These are phyloP conservation scores for Gastrodia elata DNA, from an alignment of 106 monocot genomes.

Conservation along the genomic window DNA sequence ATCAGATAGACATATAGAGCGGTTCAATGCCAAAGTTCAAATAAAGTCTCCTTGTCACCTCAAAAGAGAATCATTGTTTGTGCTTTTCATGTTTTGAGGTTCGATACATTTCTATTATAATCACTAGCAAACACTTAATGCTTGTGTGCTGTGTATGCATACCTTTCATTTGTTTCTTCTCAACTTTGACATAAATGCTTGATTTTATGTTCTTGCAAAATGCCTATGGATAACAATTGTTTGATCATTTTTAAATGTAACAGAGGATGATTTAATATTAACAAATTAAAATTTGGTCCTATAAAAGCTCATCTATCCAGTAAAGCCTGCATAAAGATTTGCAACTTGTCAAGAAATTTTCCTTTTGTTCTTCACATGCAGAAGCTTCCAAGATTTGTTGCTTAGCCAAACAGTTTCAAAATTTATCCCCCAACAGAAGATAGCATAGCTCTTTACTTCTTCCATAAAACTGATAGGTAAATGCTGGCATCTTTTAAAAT, in stretches of 20 bases:
- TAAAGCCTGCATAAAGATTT: conserved; percentile 16
- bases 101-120: background rate
- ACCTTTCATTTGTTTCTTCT: background rate
- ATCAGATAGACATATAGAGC: background rate
- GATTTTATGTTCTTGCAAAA: background rate
- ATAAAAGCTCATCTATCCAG: conserved; percentile 20
- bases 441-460: conserved; percentile 17
- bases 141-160: background rate
- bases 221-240: too few relatives aligned
- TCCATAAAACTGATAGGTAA: conserved; percentile 9
- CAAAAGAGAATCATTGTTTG: background rate
- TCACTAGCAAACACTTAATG: background rate
- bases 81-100: conserved; percentile 17
- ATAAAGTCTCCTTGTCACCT: background rate
- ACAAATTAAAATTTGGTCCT: conserved; percentile 11
- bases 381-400: conserved; percentile 15
- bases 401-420: conserved; percentile 26
- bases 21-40: background rate
- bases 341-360: conserved; percentile 1
- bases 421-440: conserved; percentile 17
- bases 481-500: background rate
- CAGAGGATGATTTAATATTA: conserved; percentile 20
- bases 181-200: too few relatives aligned
- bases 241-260: background rate
- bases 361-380: conserved; percentile 16